Conservation (phyloP, 139 green algal species). For the Astrephomene gubernaculifera region DNA sequence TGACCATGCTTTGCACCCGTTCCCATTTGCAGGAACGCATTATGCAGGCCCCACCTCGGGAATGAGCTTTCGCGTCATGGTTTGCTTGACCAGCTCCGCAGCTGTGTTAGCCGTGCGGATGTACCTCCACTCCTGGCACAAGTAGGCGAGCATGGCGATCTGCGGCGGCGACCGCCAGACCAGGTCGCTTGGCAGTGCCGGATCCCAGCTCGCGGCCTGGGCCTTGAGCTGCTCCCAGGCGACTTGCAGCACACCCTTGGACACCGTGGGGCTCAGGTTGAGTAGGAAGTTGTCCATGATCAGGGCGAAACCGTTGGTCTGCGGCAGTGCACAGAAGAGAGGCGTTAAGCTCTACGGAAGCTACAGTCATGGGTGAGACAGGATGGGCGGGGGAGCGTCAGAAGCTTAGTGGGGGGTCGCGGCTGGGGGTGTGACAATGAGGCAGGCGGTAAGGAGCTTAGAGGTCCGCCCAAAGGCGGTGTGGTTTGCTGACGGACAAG, state of each 20-base stretch:
- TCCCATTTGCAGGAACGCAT: neutral
- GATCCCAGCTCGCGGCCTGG: neutral
- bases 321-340: neutral
- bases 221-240: neutral
- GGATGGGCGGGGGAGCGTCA: neutral
- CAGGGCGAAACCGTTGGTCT: slow-evolving; percentile 29
- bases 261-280: neutral
- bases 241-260: neutral
- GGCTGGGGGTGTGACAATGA: neutral
- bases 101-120: slow-evolving; percentile 14
- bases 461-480: neutral
- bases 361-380: neutral
- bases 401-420: neutral
- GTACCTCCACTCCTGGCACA: slow-evolving; percentile 17
- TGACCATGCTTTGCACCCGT: neutral
- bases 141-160: slow-evolving; percentile 4
- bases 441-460: neutral
- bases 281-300: slow-evolving; percentile 5
- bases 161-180: neutral
- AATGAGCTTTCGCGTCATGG: neutral
- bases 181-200: slow-evolving; percentile 23
- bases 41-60: slow-evolving; percentile 22
- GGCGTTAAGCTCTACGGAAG: neutral
- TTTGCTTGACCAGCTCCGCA: slow-evolving; percentile 2
- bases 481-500: neutral